Evolutionary conservation across 805 yeast species (phyloP).

Genomic region (Saturnispora silvae): DNA sequence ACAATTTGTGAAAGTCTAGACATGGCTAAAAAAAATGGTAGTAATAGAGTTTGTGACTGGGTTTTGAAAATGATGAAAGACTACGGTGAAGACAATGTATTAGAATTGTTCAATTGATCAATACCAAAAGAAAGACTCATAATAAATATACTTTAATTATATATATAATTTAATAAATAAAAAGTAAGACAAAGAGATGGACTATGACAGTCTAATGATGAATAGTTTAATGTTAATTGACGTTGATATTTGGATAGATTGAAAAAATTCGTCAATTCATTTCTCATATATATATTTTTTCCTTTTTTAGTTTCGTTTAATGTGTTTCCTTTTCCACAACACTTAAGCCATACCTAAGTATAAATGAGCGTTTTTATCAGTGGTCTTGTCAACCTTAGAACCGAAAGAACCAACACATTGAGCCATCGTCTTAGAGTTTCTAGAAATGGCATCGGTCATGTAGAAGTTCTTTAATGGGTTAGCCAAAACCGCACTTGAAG

Average conservation of each 20-base stretch:
- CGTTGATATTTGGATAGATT: no score
- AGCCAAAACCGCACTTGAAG: slow-evolving; percentile 37
- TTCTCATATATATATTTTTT: no score
- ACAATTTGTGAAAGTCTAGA: slow-evolving; percentile 27
- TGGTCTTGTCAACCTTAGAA: slow-evolving; percentile 48
- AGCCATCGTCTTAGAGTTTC: slow-evolving; percentile 87
- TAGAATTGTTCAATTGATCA: background rate
- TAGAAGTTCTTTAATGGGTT: slow-evolving; percentile 76
- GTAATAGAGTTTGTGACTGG: slow-evolving; percentile 30
- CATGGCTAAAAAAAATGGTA: slow-evolving; percentile 28
- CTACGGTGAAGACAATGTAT: slow-evolving; percentile 7
- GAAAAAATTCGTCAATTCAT: no score
- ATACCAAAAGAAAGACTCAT: background rate
- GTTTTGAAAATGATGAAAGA: slow-evolving; percentile 12
- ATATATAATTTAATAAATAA: slow-evolving; percentile 3
- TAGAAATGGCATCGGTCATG: slow-evolving; percentile 78
- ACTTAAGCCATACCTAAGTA: slow-evolving; percentile 24
- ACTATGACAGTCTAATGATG: no score
- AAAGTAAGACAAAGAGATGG: slow-evolving; percentile 2
- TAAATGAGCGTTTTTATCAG: slow-evolving; percentile 34
- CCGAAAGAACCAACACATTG: slow-evolving; percentile 69
- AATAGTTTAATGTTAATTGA: background rate
- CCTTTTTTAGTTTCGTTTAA: no score
- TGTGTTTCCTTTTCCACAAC: no score
- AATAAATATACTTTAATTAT: slow-evolving; percentile 4